Base-by-base conservation (phyloP, 164 flowering plant species). In the Chloranthus sessilifolius region DNA sequence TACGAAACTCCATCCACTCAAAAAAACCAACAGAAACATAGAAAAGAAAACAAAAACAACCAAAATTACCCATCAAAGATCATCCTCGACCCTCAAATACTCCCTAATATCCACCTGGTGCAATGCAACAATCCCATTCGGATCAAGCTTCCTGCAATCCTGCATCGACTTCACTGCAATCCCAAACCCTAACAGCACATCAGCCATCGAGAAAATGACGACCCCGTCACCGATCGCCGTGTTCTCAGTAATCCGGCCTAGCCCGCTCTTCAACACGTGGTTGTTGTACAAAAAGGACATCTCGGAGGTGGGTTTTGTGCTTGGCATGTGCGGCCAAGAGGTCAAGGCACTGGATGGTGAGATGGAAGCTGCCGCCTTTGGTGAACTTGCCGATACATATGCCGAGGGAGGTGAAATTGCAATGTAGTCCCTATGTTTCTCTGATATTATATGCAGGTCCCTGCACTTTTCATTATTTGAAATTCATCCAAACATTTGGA, bases 281-380 rank as follows among this genome's bases (percentile, higher is more conserved):
- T 86, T 86, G 3, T 94, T 95, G 35, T 89, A 86, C 67, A 84
- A 48, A 51, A 86, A 86, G 2, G 88, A 78, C 95, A 81, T 84
- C 70, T 89, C 97, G 1, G 90, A 75, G 9, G 85, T 76, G 52
- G 97, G 97, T 52, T 90, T 90, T 90, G 65, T 86, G 95, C 72
- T 72, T 80, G 1, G 98, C 87, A 29, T 90, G 77, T 6, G 85
- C 73, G 2, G 98, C 86, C 21, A 90, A 30, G 8, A 90, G 22
- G 47, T 59, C 60, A 34, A 87, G 53, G 9, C 70, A 7, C 47
- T 82, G 88, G n/a, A 85, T 52, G 0, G 95, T 85, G 33, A 90
- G 57, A 38, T 75, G 92, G 53, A 90, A 90, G 43, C 62, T 76
- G 2, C 90, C 86, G 0, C 72, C 64, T 31, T 84, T 79, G 10